Base-by-base conservation (phyloP, 805 yeast species). In the Metschnikowia continentalis region DNA sequence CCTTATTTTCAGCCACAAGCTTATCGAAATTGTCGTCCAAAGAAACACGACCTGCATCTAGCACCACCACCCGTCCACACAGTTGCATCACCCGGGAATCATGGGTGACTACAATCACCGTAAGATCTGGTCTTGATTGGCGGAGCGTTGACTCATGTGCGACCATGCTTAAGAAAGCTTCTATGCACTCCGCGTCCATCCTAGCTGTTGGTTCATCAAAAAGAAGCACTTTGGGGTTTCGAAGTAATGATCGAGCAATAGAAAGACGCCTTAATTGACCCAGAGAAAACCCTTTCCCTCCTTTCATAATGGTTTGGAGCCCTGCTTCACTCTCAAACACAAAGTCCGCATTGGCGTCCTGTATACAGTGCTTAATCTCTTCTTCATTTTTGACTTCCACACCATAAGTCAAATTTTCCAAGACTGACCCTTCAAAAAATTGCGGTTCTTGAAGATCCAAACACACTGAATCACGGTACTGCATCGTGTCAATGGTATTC, bases 201-300 rank as follows among this genome's bases (percentile, higher is more conserved):
- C 96, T 87, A 0, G 97, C 84, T 0, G 98, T 90, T 58, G 91
- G 85, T 64, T 94, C 99, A 67, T 94, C 99, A 45, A 94, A 66
- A 5, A 94, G 74, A n/a, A 83, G 72, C 8, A 83, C 57, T 32
- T 71, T 70, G 0, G 97, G 94, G 19, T 76, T 71, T 35, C 91
- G 69, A 4, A 91, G 51, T 3, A 94, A 55, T 0, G 96, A 94
- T 46, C 98, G 75, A 0, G 92, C 96, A 47, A 94, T 81, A 0
- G 94, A 84, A 1, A 94, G 64, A 50, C 97, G 70, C 64, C 94
- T 98, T 7, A 86, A 75, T 65, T 94, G 98, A 2, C 99, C 99
- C 26, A 96, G 96, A 1, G 97, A 90, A 1, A 92, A 66, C 1
- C 72, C 55, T 13, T 71, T 66, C 2, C 74, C 63, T 20, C 68